phyloP scores from a whole-genome alignment of 495 filamentous ascomycete genomes.

The Ramalina intermedia region DNA sequence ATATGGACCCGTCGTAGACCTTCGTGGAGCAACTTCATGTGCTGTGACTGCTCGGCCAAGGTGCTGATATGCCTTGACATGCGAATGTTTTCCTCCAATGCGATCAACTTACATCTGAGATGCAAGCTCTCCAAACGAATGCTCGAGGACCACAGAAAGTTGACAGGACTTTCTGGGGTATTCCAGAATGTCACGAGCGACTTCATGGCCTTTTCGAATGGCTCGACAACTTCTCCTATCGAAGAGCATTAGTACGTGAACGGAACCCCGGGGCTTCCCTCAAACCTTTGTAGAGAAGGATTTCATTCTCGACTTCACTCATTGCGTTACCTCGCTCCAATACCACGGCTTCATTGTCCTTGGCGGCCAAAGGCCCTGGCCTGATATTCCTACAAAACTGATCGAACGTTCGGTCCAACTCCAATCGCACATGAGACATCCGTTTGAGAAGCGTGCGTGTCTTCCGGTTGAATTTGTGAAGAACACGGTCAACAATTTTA shows the following conservation, averaged over 20 bases:
- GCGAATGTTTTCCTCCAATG: conserved; percentile 8
- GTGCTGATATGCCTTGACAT: conserved; percentile 1
- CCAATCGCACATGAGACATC: neutral
- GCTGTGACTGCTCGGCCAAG: conserved; percentile 1
- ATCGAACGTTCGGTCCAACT: conserved; percentile 4
- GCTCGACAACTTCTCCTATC: conserved; percentile 6
- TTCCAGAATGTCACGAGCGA: conserved; percentile 1
- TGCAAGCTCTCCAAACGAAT: conserved; percentile 8
- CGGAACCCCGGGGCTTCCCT: neutral
- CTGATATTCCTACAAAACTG: conserved; percentile 3
- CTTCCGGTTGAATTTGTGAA: conserved; percentile 7
- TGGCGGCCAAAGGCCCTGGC: conserved; percentile 10
- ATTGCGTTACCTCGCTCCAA: conserved; percentile 6
- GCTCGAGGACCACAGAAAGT: conserved; percentile 1
- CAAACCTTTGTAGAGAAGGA: conserved; percentile 10
- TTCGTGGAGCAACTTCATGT: conserved; percentile 2
- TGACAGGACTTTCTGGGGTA: neutral
- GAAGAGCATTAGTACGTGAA: neutral
- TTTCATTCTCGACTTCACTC: neutral
- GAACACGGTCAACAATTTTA: conserved; percentile 6
- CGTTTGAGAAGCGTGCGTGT: conserved; percentile 5
- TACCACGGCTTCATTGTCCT: conserved; percentile 7
- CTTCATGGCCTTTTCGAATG: conserved; percentile 8
- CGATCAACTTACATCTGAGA: conserved; percentile 7
- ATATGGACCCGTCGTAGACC: neutral